Conservation (phyloP, 2,329 filamentous ascomycete genomes). For the Arthrobotrys musiformis region DNA sequence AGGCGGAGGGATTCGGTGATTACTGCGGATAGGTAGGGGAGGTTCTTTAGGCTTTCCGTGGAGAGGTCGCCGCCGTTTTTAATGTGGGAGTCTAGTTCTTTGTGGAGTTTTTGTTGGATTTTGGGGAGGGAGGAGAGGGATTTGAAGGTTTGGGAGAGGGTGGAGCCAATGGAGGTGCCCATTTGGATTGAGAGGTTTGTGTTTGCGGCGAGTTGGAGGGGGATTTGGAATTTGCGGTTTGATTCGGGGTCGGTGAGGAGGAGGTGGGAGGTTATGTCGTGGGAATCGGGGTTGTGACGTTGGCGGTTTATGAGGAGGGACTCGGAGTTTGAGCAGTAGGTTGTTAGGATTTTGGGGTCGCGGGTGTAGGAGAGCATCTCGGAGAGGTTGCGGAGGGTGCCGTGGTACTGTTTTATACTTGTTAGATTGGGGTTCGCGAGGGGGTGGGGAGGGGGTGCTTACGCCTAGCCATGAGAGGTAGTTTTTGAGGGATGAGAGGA, state of each 20-base stretch:
- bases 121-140: constrained; percentile 24
- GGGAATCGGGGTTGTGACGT: constrained; percentile 7
- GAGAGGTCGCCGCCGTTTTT: constrained; percentile 32
- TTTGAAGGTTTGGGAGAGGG: constrained; percentile 38
- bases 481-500: constrained; percentile 11
- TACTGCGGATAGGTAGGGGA: constrained; percentile 68
- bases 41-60: constrained; percentile 34
- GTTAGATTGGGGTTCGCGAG: neutral
- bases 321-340: constrained; percentile 37
- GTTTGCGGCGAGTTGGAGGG: constrained; percentile 46
- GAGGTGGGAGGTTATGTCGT: constrained; percentile 47
- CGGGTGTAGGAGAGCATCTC: constrained; percentile 35
- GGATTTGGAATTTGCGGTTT: constrained; percentile 34
- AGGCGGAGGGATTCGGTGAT: constrained; percentile 69
- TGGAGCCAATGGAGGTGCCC: constrained; percentile 21
- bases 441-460: neutral
- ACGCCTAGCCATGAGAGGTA: constrained; percentile 42
- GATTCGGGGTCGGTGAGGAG: constrained; percentile 38
- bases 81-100: constrained; percentile 34
- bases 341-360: constrained; percentile 10
- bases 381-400: constrained; percentile 36
- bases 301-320: constrained; percentile 42
- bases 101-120: constrained; percentile 30
- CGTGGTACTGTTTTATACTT: constrained; percentile 22
- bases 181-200: constrained; percentile 32